Conservation (phyloP, 1,284 basidiomycete genomes). For the Leccinum pseudoinsigne region DNA sequence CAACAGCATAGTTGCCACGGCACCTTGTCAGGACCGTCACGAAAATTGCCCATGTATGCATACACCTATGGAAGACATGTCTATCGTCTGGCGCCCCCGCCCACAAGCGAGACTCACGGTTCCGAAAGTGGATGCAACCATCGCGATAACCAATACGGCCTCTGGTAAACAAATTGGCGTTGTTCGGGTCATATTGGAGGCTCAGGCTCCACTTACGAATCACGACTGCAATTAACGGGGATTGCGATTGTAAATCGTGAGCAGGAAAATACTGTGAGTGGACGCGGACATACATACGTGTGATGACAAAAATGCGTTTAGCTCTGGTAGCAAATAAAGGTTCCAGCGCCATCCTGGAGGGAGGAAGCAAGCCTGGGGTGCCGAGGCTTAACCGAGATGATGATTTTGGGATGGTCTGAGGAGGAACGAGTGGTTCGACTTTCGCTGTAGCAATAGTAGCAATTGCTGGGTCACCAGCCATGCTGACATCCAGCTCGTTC, state of each 20-base stretch:
- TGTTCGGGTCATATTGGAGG: slow-evolving; percentile 1
- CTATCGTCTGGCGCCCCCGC: background rate
- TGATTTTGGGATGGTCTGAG: slow-evolving; percentile 5
- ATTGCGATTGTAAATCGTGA: slow-evolving; percentile 17
- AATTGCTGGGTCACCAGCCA: background rate
- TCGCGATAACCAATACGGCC: slow-evolving; percentile 49
- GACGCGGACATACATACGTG: slow-evolving; percentile 44
- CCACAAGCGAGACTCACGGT: slow-evolving; percentile 37
- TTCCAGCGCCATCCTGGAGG: slow-evolving; percentile 58
- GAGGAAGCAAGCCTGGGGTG: slow-evolving; percentile 12
- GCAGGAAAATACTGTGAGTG: slow-evolving; percentile 1
- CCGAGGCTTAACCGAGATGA: slow-evolving; percentile 8
- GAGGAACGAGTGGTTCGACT: background rate
- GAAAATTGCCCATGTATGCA: slow-evolving; percentile 40
- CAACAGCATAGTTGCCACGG: slow-evolving; percentile 9
- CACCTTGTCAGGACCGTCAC: slow-evolving; percentile 52
- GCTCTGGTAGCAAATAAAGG: slow-evolving; percentile 64
- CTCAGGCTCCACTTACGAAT: slow-evolving; percentile 40
- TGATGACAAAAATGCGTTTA: slow-evolving; percentile 63
- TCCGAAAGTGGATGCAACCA: slow-evolving; percentile 56
- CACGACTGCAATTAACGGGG: slow-evolving; percentile 36
- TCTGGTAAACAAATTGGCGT: slow-evolving; percentile 35
- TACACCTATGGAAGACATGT: slow-evolving; percentile 47
- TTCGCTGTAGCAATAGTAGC: background rate
- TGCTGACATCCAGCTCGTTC: background rate